A percentile compares a stretch with the other conserved stretches of the same genome.
These are phyloP conservation scores for Globisporangium takayamanum DNA, from an alignment of 352 stramenopile species.

Conservation along the genomic window DNA sequence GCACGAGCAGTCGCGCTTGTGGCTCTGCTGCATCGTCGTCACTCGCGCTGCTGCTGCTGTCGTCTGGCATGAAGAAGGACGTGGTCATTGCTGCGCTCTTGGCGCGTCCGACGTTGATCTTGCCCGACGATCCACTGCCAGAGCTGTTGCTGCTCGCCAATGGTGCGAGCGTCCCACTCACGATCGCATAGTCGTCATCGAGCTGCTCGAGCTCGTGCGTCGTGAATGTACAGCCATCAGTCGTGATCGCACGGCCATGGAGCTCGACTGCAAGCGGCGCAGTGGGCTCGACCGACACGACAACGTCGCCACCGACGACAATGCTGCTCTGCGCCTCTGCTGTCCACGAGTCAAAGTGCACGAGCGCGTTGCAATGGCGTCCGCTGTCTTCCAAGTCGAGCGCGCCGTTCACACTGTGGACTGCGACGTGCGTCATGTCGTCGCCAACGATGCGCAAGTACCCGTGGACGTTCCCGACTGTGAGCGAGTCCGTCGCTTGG, in stretches of 20 bases:
- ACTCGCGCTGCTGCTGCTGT: conserved; percentile 5
- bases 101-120: conserved; percentile 68
- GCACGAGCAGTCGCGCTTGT: conserved; percentile 35
- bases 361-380: conserved; percentile 35
- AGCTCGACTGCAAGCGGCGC: conserved; percentile 54
- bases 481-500: conserved; percentile 24
- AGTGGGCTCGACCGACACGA: conserved; percentile 58
- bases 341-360: conserved; percentile 74
- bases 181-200: conserved; percentile 69
- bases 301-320: conserved; percentile 53
- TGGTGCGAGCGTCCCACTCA: conserved; percentile 42
- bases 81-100: conserved; percentile 66
- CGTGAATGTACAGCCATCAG: conserved; percentile 35
- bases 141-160: conserved; percentile 3
- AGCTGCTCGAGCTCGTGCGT: conserved; percentile 57
- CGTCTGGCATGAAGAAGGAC: conserved; percentile 68
- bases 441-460: conserved; percentile 55
- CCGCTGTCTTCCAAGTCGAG: conserved; percentile 70
- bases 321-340: conserved; percentile 43
- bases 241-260: conserved; percentile 45
- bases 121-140: conserved; percentile 26
- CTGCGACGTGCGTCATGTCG: conserved; percentile 31
- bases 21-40: neutral
- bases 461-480: conserved; percentile 64
- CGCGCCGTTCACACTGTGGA: conserved; percentile 64